Evolutionary conservation across 257 asterid species (phyloP).

Genomic region (Jacaranda copaia): DNA sequence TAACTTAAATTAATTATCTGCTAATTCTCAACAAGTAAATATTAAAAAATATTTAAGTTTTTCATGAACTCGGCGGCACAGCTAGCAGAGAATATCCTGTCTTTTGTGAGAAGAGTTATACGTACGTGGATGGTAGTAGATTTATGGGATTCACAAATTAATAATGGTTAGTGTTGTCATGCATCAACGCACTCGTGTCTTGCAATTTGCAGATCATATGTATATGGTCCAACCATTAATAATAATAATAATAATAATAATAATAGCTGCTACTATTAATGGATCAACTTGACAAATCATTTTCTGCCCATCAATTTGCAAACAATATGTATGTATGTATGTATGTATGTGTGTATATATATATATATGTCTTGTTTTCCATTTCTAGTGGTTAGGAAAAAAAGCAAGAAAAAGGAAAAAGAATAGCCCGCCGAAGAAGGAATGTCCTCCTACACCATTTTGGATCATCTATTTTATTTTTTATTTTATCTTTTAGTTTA

Average conservation of each 20-base stretch:
- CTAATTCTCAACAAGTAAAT: too few relatives aligned
- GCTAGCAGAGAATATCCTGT: too few relatives aligned
- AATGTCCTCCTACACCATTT: too few relatives aligned
- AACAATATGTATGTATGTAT: too few relatives aligned
- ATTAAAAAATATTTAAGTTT: too few relatives aligned
- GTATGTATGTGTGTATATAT: neutral
- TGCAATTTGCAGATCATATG: neutral
- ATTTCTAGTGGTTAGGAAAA: slow-evolving; percentile 35
- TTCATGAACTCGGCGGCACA: too few relatives aligned
- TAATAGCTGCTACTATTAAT: neutral
- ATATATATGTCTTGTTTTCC: slow-evolving; percentile 19
- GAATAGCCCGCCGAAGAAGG: neutral
- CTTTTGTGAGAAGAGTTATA: neutral
- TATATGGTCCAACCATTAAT: too few relatives aligned
- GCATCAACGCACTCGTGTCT: slow-evolving; percentile 28
- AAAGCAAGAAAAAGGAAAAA: neutral
- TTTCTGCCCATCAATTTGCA: slow-evolving; percentile 30
- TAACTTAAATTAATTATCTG: slow-evolving; percentile 5
- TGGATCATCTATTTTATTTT: too few relatives aligned
- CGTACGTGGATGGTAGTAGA: neutral
- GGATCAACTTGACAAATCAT: slow-evolving; percentile 36
- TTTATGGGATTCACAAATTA: slow-evolving; percentile 27
- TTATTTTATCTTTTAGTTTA: too few relatives aligned
- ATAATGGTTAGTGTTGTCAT: slow-evolving; percentile 37
- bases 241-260: too few relatives aligned